A percentile compares a stretch with the other conserved stretches of the same genome.
Evolutionary conservation across 148 eudicot genomes (phyloP).

Genomic region (Fagopyrum esculentum): DNA sequence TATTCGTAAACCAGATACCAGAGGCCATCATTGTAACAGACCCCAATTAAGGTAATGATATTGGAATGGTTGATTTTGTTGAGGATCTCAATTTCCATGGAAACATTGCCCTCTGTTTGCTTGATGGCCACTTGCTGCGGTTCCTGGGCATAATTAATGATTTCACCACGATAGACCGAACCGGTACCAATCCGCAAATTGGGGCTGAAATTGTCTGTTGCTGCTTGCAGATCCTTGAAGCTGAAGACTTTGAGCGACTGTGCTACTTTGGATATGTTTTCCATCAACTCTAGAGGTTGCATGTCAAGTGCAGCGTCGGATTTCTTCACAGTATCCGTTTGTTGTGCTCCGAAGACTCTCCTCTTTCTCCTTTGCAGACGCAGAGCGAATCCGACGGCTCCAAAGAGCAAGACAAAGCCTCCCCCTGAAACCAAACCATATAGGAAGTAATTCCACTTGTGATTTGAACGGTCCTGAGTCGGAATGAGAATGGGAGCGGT

Average conservation of each 20-base stretch:
- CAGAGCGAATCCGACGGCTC: conserved; percentile 13
- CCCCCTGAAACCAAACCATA: conserved; percentile 42
- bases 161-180: conserved; percentile 48
- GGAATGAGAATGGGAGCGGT: conserved; percentile 14
- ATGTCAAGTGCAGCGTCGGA: conserved; percentile 15
- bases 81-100: conserved; percentile 50
- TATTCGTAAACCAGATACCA: conserved; percentile 67
- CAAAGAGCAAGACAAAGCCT: conserved; percentile 14
- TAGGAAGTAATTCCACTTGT: conserved; percentile 32
- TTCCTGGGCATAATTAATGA: conserved; percentile 21
- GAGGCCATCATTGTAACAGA: conserved; percentile 36
- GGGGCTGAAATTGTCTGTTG: conserved; percentile 51
- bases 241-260: conserved; percentile 38
- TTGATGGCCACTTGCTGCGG: conserved; percentile 40
- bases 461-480: conserved; percentile 10
- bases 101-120: conserved; percentile 38
- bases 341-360: conserved; percentile 3
- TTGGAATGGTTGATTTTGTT: conserved; percentile 61
- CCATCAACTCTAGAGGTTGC: conserved; percentile 17
- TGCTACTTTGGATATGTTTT: conserved; percentile 34
- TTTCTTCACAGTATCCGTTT: conserved; percentile 17
- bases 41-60: conserved; percentile 51
- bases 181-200: conserved; percentile 29
- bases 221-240: conserved; percentile 46
- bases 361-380: conserved; percentile 11